Evolutionary conservation across 345 rosid species (phyloP).

Genomic region (Citrus trifoliata): DNA sequence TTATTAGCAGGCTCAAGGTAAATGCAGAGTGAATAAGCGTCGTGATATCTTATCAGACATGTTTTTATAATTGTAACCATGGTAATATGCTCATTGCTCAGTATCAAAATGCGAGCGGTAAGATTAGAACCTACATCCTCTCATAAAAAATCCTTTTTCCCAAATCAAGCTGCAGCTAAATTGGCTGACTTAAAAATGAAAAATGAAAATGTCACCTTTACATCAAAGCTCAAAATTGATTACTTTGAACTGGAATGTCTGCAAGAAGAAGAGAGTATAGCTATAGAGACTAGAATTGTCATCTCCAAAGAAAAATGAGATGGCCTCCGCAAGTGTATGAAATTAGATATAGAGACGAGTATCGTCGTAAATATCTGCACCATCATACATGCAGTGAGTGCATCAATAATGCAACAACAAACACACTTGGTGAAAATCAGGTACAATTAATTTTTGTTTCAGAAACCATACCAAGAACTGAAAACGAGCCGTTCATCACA

Average conservation of each 20-base stretch:
- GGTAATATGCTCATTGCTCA: not conserved
- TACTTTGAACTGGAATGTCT: not conserved
- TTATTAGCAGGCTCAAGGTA: not conserved
- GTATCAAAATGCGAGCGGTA: not conserved
- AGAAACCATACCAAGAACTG: slow-evolving; percentile 49
- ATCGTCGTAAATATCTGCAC: slow-evolving; percentile 62
- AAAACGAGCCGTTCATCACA: slow-evolving; percentile 74
- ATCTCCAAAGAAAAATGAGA: not conserved
- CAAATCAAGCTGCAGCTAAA: not conserved
- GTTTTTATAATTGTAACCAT: not conserved
- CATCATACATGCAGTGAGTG: not conserved
- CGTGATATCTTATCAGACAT: not conserved
- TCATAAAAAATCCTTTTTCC: not conserved
- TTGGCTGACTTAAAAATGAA: not conserved
- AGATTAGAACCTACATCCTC: not conserved
- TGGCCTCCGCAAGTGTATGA: not conserved
- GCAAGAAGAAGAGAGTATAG: too few relatives aligned
- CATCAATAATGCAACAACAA: not conserved
- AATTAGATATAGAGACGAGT: not conserved
- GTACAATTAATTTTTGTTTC: slow-evolving; percentile 10
- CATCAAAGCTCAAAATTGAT: not conserved
- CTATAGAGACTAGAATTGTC: not conserved
- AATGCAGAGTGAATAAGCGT: not conserved
- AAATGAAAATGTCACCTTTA: not conserved
- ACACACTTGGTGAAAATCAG: not conserved